A percentile compares a stretch with the other conserved stretches of the same genome.
Conservation (phyloP, 768 basidiomycete genomes). For the Cyathus striatus region DNA sequence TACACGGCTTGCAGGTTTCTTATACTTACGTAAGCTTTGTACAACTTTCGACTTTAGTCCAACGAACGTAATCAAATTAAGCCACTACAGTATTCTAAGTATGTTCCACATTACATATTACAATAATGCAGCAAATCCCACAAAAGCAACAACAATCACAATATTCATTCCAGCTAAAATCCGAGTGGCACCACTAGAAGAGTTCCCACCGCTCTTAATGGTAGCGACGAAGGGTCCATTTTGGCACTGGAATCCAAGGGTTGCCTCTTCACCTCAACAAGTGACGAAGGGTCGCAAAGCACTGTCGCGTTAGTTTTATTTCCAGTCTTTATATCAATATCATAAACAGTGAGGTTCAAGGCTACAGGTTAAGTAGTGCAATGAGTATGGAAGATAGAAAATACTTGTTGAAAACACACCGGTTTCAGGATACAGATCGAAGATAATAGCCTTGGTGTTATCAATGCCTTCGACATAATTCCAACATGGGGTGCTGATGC, state of each 20-base stretch:
- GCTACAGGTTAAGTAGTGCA: slow-evolving; percentile 9
- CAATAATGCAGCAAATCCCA: no score
- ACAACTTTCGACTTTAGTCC: no score
- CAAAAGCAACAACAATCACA: no score
- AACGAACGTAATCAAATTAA: no score
- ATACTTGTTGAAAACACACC: slow-evolving; percentile 12
- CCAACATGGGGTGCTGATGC: slow-evolving; percentile 34
- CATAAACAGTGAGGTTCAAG: slow-evolving; percentile 16
- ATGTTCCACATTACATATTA: no score
- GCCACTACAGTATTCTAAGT: no score
- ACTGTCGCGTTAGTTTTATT: slow-evolving; percentile 19
- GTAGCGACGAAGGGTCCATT: slow-evolving; percentile 20
- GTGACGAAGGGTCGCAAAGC: slow-evolving; percentile 23
- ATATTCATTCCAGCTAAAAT: no score
- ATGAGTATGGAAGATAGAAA: background rate
- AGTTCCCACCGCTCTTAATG: no score
- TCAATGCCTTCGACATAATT: slow-evolving; percentile 29
- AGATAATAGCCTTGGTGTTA: slow-evolving; percentile 27
- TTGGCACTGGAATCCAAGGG: slow-evolving; percentile 24
- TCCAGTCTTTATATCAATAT: slow-evolving; percentile 21
- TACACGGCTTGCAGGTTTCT: no score
- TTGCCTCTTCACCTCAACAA: slow-evolving; percentile 20
- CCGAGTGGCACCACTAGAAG: no score
- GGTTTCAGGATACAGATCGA: slow-evolving; percentile 29
- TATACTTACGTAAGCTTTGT: no score